Percentiles rank a stretch among this genome's conserved stretches.
phyloP scores from a whole-genome alignment of 208 protist genomes.

The Trypanosoma grayi region DNA sequence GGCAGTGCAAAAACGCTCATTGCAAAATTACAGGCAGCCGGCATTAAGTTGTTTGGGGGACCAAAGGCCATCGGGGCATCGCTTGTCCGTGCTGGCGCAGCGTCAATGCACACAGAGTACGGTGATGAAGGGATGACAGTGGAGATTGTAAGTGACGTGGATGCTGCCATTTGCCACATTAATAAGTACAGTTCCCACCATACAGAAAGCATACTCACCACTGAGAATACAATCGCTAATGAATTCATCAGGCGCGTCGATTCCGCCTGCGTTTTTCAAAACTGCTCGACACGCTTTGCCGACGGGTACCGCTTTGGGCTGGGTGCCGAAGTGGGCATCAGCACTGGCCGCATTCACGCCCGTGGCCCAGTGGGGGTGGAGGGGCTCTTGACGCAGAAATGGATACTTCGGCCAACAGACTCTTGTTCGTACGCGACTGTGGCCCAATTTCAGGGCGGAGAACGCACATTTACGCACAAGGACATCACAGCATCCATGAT shows the following conservation, averaged over 20 bases:
- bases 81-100: constrained; percentile 19
- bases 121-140: constrained; percentile 45
- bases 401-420: constrained; percentile 39
- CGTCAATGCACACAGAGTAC: constrained; percentile 61
- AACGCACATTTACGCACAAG: constrained; percentile 48
- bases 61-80: constrained; percentile 29
- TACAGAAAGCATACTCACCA: constrained; percentile 90
- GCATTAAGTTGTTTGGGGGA: constrained; percentile 54
- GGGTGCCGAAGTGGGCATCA: constrained; percentile 94
- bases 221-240: constrained; percentile 36
- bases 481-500: constrained; percentile 9
- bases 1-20: constrained; percentile 34
- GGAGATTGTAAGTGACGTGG: constrained; percentile 29
- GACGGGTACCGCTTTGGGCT: constrained; percentile 91
- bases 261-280: constrained; percentile 92
- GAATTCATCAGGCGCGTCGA: constrained; percentile 69
- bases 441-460: constrained; percentile 42
- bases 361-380: constrained; percentile 93
- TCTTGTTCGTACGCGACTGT: constrained; percentile 37
- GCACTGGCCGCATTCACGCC: constrained; percentile 87
- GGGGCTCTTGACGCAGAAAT: constrained; percentile 82
- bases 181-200: constrained; percentile 82
- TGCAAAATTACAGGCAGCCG: constrained; percentile 33
- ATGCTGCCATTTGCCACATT: constrained; percentile 85
- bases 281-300: constrained; percentile 90